Evolutionary conservation across 2,329 filamentous ascomycete species (phyloP), one percentile per base, ranked within the genome.

Genomic region (Byssochlamys sp.): DNA sequence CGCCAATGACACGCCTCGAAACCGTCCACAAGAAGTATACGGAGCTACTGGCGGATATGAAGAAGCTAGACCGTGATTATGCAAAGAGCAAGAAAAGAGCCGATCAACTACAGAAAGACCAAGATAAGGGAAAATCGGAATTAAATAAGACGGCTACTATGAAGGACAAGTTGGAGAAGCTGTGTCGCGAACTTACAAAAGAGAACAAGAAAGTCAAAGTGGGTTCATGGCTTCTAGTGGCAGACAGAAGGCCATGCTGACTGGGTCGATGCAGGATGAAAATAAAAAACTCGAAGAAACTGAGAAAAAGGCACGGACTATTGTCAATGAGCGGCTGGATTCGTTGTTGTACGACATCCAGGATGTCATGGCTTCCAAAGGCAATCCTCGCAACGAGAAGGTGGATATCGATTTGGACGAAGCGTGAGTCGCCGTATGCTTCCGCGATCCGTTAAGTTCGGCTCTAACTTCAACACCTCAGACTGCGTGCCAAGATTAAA

Each of bases 201-300:
- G 94, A 99, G 70, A 99, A 99, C 73, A 97, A 97, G 75, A 95
- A 95, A 76, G 85, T 99, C 63, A 97, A 97, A 87, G 90, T 94
- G 74, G 65, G 77, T 71, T 56, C 50, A 54, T 29, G 50, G 29
- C 19, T 33, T 26, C 52, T 59, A 26, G 35, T 6, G 50, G 52
- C 25, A 28, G 29, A 55, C 33, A 33, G 27, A 25, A 54, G 56
- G 35, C 55, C 28, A 58, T 53, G 55, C 63, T 64, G 59, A 66
- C 56, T 53, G 54, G 54, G 55, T 52, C 57, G 55, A 56, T 70
- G 33, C 55, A 90, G 87, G 89, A 91, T 75, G 94, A 99, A 73
- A 95, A 96, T 73, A 92, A 95, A 69, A 90, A 90, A 55, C 81
- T 96, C 28, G 88, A 92, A 66, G 91, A 92, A 63, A 89, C 84